Base-by-base conservation (phyloP, 495 filamentous ascomycete species). In the Amorphotheca resinae region DNA sequence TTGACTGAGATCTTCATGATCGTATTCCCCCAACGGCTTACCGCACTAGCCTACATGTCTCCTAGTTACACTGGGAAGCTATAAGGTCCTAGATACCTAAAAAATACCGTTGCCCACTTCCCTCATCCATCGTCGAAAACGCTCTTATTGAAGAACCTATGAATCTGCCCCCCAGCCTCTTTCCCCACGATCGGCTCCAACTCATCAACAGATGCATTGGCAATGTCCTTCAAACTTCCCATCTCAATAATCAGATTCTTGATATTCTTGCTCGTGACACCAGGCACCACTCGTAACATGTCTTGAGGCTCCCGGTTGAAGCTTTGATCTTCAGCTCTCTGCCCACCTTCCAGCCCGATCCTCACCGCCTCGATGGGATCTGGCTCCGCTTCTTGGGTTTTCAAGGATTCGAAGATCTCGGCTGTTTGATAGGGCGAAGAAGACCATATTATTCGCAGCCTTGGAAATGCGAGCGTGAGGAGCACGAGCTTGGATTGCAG, bases 371-470 rank as follows among this genome's bases (percentile, higher is more conserved):
- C 76, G 17, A 94, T 70, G 11, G 93, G 93, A 58, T 98, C 86
- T 1, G 91, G 93, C 63, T 98, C 91, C 3, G 79, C 67, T 48
- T 84, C 77, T 44, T 82, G 77, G 52, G 84, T 83, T 65, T 98
- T 98, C 17, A 98, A 68, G 52, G 87, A 82, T 28, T 84, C 79
- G 59, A 96, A 96, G 48, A 98, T 96, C 64, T 95, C 87, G 4
- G 91, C 91, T 1, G 93, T 96, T 59, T 98, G 89, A 57, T 94
- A 95, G 0, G 91, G 89, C 14, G 77, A 84, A 0, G 77, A 84
- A 7, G 83, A 89, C 91, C 91, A 98, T 49, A 98, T 88, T 39
- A 98, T 80, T 41, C 82, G 79, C 21, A 98, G 70, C 6, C 74
- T 72, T 2, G 91, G 91, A 54, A 96, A 98, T 0, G 93, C 87